phyloP scores from a whole-genome alignment of 2,329 filamentous ascomycete species.

The Fusarium falciforme region DNA sequence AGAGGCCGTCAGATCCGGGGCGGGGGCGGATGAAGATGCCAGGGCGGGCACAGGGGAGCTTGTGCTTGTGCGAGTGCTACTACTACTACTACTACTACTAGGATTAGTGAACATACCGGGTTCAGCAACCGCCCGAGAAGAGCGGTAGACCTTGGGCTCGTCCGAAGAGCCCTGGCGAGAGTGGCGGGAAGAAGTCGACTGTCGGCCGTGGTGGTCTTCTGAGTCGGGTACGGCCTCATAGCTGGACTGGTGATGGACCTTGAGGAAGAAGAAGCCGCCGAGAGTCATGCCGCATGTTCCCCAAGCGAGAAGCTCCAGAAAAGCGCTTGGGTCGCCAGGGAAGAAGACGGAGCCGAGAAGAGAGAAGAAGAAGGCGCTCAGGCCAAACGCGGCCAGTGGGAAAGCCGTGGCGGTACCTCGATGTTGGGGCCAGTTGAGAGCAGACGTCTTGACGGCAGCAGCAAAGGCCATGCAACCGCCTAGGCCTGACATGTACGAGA shows the following conservation, averaged over 20 bases:
- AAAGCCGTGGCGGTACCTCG: constrained; percentile 95
- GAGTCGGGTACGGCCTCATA: constrained; percentile 67
- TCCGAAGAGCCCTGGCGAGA: constrained; percentile 56
- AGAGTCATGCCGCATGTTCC: constrained; percentile 84
- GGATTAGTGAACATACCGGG: constrained; percentile 70
- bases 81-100: constrained; percentile 41
- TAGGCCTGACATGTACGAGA: constrained; percentile 85
- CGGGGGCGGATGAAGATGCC: constrained; percentile 32
- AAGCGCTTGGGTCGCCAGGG: constrained; percentile 83
- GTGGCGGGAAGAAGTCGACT: constrained; percentile 47
- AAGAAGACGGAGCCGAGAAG: constrained; percentile 80
- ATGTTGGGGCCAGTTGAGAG: constrained; percentile 90
- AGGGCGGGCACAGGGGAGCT: constrained; percentile 32
- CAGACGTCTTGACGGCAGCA: constrained; percentile 85
- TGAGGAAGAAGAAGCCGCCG: constrained; percentile 85
- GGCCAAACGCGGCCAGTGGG: constrained; percentile 89
- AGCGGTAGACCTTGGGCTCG: constrained; percentile 53
- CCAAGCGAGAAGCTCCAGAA: constrained; percentile 82
- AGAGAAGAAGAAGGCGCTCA: constrained; percentile 98
- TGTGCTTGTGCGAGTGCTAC: constrained; percentile 47
- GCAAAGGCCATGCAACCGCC: constrained; percentile 94
- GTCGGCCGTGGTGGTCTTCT: constrained; percentile 31
- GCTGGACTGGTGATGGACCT: constrained; percentile 71
- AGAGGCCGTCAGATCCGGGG: constrained; percentile 36
- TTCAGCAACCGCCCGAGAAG: constrained; percentile 61